A percentile compares a stretch with the other conserved stretches of the same genome.
These are phyloP conservation scores for Keqinozyma sinolaborantium DNA, from an alignment of 1,139 yeast genomes.

Conservation along the genomic window DNA sequence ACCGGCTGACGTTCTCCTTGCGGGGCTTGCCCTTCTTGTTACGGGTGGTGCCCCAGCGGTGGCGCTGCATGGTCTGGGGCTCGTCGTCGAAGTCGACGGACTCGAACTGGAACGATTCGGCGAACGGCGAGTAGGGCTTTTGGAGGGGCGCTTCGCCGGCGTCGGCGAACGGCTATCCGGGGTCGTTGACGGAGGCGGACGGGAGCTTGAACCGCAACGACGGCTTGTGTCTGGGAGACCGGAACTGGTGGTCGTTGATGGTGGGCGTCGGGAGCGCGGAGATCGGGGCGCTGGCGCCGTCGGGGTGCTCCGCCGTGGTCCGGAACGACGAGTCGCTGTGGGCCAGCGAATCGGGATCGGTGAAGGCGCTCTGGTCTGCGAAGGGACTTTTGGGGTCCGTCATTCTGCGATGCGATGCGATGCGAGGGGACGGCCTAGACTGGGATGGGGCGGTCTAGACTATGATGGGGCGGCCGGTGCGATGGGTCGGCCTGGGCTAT, in stretches of 20 bases:
- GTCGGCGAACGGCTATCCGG: conserved; percentile 24
- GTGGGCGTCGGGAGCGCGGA: conserved; percentile 28
- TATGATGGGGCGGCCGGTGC: too few species aligned
- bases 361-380: not conserved
- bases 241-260: conserved; percentile 12
- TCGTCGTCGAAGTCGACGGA: conserved; percentile 7
- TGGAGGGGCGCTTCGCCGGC: conserved; percentile 15
- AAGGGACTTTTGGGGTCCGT: conserved; percentile 1
- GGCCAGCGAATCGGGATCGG: not conserved
- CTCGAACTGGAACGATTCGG: conserved; percentile 7
- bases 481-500: too few species aligned
- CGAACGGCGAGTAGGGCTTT: conserved; percentile 16
- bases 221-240: conserved; percentile 13
- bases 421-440: too few species aligned
- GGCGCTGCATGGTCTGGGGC: conserved; percentile 52
- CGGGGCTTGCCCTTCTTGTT: conserved; percentile 69
- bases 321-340: not conserved
- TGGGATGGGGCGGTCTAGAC: too few species aligned
- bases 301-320: conserved; percentile 8
- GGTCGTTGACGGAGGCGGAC: conserved; percentile 10
- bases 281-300: conserved; percentile 7
- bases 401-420: too few species aligned
- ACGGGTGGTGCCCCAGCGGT: conserved; percentile 90
- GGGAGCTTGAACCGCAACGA: conserved; percentile 25
- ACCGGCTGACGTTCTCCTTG: conserved; percentile 39